Evolutionary conservation across 805 yeast species (phyloP).

Genomic region (Candida tibetensis): DNA sequence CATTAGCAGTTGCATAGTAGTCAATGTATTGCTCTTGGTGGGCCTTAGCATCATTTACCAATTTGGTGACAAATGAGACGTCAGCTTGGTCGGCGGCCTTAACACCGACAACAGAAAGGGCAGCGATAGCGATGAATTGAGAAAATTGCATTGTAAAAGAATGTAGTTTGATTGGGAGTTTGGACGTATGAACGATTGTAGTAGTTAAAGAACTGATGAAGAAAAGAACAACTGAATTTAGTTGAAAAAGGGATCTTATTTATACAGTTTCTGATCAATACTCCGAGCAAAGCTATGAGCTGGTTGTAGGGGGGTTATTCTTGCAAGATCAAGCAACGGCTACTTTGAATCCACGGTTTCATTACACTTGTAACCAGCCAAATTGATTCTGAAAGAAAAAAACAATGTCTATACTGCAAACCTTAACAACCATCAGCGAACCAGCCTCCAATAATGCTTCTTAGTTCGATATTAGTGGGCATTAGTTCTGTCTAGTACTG

Average conservation of each 20-base stretch:
- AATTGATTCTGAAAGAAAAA: too few species aligned
- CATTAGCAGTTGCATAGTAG: constrained; percentile 24
- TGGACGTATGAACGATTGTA: constrained; percentile 1
- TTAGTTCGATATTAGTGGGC: too few species aligned
- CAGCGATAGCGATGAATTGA: constrained; percentile 12
- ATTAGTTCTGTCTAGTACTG: too few species aligned
- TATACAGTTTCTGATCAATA: background rate
- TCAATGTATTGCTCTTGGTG: constrained; percentile 11
- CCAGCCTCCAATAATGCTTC: too few species aligned
- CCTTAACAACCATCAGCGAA: too few species aligned
- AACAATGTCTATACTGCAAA: too few species aligned
- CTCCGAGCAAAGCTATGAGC: too few species aligned
- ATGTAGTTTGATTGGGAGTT: too few species aligned
- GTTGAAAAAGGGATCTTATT: background rate
- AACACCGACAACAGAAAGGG: constrained; percentile 15
- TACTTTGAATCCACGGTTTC: too few species aligned
- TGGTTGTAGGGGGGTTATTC: too few species aligned
- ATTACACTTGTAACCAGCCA: too few species aligned
- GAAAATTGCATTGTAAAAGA: constrained; percentile 8
- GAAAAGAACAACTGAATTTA: background rate
- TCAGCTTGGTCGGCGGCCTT: constrained; percentile 18
- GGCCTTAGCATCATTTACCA: constrained; percentile 12
- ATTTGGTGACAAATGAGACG: constrained; percentile 12
- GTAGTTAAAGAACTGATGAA: background rate
- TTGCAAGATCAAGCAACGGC: too few species aligned